Base-by-base conservation (phyloP, 495 filamentous ascomycete species). In the Penicillium salamii region DNA sequence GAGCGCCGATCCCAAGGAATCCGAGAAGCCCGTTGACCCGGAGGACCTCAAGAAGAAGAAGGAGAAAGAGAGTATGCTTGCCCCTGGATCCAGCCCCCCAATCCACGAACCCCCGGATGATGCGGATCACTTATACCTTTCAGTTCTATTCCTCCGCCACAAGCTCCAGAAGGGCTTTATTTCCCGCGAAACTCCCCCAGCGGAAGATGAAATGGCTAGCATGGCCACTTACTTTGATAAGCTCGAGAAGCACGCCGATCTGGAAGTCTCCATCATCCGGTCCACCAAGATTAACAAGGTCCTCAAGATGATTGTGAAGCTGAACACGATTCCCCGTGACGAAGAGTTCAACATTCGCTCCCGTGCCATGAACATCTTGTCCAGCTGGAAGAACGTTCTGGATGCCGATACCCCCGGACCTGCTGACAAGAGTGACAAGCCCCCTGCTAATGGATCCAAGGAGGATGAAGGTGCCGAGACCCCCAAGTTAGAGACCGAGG, bases 221-320 rank as follows among this genome's bases (percentile, higher is more conserved):
- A 95, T 96, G 89, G 84, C 86, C 7, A 81, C 84, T 14, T 91
- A 84, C 64, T 76, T 96, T 38, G 78, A 72, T 21, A 90, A 91
- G 63, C 78, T 97, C 5, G 91, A 97, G 65, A 80, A 70, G 3
- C 83, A 87, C 59, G 70, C 79, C 1, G 88, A 95, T 45, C 79
- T 96, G 17, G 91, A 96, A 54, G 88, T 87, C 12, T 82, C 80
- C 54, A 92, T 95, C 54, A 95, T 97, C 57, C 78, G 84, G 41
- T 70, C 65, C 5, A 96, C 91, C 28, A 95, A 95, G 76, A 95
- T 96, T 68, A 88, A 95, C 78, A 96, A 96, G 70, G 91, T 97
- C 7, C 77, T 96, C 38, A 91, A 90, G 71, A 89, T 83, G 33
- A 92, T 97, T 59, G 75, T 95, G 55, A 95, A 93, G 72, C 76